Conservation (phyloP, 163 green algal species). For the Chloroidium sp. region DNA sequence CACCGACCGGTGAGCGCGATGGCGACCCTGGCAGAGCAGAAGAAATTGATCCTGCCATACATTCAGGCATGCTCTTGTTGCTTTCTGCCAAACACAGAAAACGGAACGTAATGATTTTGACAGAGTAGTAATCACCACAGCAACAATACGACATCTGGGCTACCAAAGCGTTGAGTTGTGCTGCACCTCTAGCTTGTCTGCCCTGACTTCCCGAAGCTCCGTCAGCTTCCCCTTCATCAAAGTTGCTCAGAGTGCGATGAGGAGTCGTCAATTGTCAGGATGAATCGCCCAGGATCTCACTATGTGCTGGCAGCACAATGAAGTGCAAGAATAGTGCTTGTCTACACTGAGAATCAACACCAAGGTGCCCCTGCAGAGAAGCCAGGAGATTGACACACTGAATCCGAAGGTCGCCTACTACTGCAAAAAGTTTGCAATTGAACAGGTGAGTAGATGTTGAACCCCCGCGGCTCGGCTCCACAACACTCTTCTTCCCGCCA, state of each 20-base stretch:
- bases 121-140: no score
- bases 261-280: background rate
- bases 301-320: no score
- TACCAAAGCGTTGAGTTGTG: background rate
- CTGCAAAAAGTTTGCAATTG: constrained; percentile 71
- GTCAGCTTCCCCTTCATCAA: background rate
- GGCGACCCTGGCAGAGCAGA: constrained; percentile 32
- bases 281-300: no score
- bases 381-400: constrained; percentile 67
- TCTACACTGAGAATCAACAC: no score
- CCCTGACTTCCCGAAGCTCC: background rate
- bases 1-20: background rate
- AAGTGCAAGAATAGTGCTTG: no score
- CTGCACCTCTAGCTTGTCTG: background rate
- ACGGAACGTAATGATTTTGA: background rate
- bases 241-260: background rate
- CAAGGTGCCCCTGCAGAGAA: constrained; percentile 36
- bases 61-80: constrained; percentile 32
- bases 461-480: no score
- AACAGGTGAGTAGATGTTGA: constrained; percentile 38
- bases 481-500: no score
- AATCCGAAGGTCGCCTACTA: constrained; percentile 83
- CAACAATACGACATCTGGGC: no score
- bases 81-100: background rate
- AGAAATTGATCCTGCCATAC: constrained; percentile 53